Conservation (phyloP, 441 rosid species). For the Dalechampia spathulata region DNA sequence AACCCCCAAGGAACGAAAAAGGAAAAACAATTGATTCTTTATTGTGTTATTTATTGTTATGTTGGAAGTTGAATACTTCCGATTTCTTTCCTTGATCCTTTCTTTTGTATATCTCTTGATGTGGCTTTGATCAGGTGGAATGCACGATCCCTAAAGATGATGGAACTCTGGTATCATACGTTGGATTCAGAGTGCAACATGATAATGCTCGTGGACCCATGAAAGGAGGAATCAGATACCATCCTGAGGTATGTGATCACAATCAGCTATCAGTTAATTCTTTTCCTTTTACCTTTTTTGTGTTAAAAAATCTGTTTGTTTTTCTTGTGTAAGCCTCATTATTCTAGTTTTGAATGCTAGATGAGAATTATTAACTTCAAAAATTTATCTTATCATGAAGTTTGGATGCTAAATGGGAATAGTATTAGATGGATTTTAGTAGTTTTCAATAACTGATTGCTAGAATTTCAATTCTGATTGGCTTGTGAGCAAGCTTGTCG, state of each 20-base stretch:
- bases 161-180: slow-evolving; percentile 58
- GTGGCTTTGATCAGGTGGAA: slow-evolving; percentile 48
- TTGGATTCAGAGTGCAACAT: slow-evolving; percentile 84
- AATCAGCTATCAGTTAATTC: background rate
- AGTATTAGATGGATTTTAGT: background rate
- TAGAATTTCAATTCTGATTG: background rate
- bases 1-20: no score
- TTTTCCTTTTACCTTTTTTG: background rate
- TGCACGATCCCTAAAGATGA: slow-evolving; percentile 82
- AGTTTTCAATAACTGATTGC: background rate
- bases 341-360: background rate
- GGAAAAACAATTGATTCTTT: background rate
- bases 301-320: background rate
- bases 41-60: background rate
- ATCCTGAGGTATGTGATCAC: slow-evolving; percentile 50
- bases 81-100: background rate
- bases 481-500: background rate
- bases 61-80: background rate
- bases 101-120: background rate
- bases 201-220: slow-evolving; percentile 85
- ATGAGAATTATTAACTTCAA: no score
- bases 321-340: background rate
- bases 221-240: slow-evolving; percentile 91
- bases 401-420: background rate
- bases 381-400: no score